These are phyloP conservation scores for Tolypocladium pustulatum DNA, from an alignment of 2,329 filamentous ascomycete genomes.

Conservation along the genomic window DNA sequence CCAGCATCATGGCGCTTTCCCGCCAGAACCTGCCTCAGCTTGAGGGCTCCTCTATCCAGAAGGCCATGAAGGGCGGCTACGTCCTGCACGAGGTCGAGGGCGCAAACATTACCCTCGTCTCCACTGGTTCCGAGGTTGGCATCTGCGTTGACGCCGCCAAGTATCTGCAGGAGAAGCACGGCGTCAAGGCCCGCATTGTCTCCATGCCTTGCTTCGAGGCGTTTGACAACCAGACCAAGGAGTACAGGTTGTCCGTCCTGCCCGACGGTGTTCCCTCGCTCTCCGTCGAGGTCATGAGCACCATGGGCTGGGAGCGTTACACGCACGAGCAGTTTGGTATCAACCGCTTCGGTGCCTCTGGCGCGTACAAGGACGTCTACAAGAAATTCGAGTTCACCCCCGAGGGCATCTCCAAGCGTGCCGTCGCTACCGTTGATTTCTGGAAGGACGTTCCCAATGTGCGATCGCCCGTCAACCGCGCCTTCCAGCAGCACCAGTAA, in stretches of 20 bases:
- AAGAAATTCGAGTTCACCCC: slow-evolving; percentile 99
- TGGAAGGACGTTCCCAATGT: slow-evolving; percentile 89
- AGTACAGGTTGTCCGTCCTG: slow-evolving; percentile 85
- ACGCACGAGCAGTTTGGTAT: slow-evolving; percentile 98
- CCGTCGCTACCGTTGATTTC: slow-evolving; percentile 85
- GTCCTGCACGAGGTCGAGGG: slow-evolving; percentile 74
- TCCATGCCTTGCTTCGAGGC: slow-evolving; percentile 96
- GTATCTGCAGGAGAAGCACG: slow-evolving; percentile 80
- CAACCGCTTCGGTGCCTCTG: slow-evolving; percentile 96
- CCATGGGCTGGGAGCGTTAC: slow-evolving; percentile 98
- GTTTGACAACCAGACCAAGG: slow-evolving; percentile 88
- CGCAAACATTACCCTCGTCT: slow-evolving; percentile 80
- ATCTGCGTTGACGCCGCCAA: slow-evolving; percentile 91
- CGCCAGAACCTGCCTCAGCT: slow-evolving; percentile 98
- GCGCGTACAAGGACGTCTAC: slow-evolving; percentile 97
- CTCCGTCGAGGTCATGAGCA: slow-evolving; percentile 94
- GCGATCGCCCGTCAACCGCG: slow-evolving; percentile 91
- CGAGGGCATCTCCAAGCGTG: slow-evolving; percentile 92
- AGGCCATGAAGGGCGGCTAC: slow-evolving; percentile 91
- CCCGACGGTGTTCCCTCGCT: slow-evolving; percentile 89
- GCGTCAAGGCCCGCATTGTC: slow-evolving; percentile 80
- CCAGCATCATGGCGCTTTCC: slow-evolving; percentile 87
- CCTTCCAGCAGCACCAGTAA: slow-evolving; percentile 96
- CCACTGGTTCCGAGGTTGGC: slow-evolving; percentile 91
- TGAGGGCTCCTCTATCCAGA: slow-evolving; percentile 83